Conservation (phyloP, 345 rosid species). For the Eucalyptus urophylla region DNA sequence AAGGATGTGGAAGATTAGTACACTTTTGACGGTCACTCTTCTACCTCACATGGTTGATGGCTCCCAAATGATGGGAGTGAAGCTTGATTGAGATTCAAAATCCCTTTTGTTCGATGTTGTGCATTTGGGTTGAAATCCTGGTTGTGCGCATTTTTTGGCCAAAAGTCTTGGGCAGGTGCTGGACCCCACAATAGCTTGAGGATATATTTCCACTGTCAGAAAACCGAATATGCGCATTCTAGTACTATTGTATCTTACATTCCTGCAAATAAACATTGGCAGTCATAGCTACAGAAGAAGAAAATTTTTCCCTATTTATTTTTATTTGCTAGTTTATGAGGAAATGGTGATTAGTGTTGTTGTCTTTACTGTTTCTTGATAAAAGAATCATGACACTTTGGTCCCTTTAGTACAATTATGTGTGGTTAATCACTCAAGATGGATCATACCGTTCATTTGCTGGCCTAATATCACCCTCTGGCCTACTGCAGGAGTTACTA, state of each 20-base stretch:
- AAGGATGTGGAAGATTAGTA: neutral
- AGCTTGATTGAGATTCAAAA: neutral
- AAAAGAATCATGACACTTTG: neutral
- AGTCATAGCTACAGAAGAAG: neutral
- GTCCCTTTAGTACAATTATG: neutral
- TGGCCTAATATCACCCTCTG: neutral
- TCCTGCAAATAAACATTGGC: neutral
- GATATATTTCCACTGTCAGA: neutral
- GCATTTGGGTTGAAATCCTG: neutral
- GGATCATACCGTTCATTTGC: neutral
- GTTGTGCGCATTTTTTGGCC: neutral
- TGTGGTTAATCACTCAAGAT: neutral
- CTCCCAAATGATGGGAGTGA: neutral
- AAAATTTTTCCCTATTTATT: neutral
- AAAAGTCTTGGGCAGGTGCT: neutral
- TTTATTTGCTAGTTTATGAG: neutral
- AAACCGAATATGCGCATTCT: neutral
- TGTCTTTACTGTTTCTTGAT: neutral
- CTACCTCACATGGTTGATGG: neutral
- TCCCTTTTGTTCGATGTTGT: neutral
- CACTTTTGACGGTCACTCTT: neutral
- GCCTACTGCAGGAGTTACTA: slow-evolving; percentile 74
- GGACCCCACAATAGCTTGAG: neutral
- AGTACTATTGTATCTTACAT: neutral
- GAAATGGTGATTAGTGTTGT: neutral